Evolutionary conservation across 1,284 basidiomycete species (phyloP).

Genomic region (Golubevia sp.): DNA sequence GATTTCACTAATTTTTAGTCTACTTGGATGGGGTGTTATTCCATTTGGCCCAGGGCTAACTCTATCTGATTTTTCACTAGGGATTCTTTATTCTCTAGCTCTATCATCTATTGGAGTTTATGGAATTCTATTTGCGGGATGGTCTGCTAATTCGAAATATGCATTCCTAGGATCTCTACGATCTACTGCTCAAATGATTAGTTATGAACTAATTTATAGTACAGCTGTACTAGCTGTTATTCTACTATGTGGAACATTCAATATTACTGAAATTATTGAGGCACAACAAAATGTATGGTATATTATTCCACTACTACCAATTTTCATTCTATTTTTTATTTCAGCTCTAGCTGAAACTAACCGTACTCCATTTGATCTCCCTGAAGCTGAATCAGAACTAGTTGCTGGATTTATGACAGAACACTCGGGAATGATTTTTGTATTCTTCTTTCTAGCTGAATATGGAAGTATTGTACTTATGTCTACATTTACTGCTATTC

Average conservation of each 20-base stretch:
- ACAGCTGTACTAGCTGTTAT: constrained; percentile 58
- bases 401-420: constrained; percentile 57
- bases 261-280: constrained; percentile 61
- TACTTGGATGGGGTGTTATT: constrained; percentile 61
- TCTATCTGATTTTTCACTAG: constrained; percentile 56
- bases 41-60: constrained; percentile 56
- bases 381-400: constrained; percentile 54
- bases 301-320: constrained; percentile 60
- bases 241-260: constrained; percentile 59
- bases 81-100: constrained; percentile 60
- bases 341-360: constrained; percentile 62
- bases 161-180: constrained; percentile 60
- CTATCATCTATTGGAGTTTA: constrained; percentile 60
- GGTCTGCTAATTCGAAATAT: constrained; percentile 62
- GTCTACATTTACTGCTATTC: constrained; percentile 55
- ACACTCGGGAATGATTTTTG: constrained; percentile 61
- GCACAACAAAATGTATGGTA: constrained; percentile 62
- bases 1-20: constrained; percentile 59
- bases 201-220: constrained; percentile 60
- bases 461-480: constrained; percentile 62
- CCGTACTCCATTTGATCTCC: constrained; percentile 62
- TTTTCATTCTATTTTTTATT: constrained; percentile 63
- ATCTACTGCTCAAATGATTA: constrained; percentile 62
- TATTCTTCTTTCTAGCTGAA: constrained; percentile 62
- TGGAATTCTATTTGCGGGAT: constrained; percentile 61